A percentile compares a stretch with the other conserved stretches of the same genome.
Conservation (phyloP, 768 basidiomycete species). For the Lentinula lateritia region DNA sequence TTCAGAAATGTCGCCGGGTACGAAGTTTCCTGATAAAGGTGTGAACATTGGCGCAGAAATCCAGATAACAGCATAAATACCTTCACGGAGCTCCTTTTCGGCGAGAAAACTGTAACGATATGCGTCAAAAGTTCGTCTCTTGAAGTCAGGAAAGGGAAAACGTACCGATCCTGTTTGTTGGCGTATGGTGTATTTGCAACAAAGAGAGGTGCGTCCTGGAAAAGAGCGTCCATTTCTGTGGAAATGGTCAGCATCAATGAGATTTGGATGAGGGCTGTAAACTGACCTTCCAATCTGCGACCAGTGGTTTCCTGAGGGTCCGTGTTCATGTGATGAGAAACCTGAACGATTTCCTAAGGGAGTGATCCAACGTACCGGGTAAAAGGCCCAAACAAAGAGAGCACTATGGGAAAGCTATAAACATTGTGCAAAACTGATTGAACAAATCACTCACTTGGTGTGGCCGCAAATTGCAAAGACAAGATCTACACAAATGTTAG, state of each 20-base stretch:
- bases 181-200: conserved; percentile 30
- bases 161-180: conserved; percentile 26
- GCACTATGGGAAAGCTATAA: conserved; percentile 17
- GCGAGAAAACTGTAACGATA: conserved; percentile 10
- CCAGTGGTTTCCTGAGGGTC: conserved; percentile 32
- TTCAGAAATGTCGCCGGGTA: conserved; percentile 23
- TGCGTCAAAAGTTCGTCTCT: neutral
- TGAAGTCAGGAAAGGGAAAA: neutral
- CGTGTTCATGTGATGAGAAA: neutral
- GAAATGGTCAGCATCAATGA: neutral
- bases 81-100: conserved; percentile 33
- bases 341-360: neutral
- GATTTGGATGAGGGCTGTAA: too few relatives aligned
- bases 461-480: conserved; percentile 42
- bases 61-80: conserved; percentile 13
- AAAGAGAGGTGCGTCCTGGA: conserved; percentile 32
- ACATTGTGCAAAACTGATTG: neutral
- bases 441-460: conserved; percentile 27
- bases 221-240: conserved; percentile 37
- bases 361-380: conserved; percentile 23
- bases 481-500: conserved; percentile 21
- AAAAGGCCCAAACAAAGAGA: conserved; percentile 39
- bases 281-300: conserved; percentile 27
- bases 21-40: conserved; percentile 19
- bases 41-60: neutral